Evolutionary conservation across 768 basidiomycete species (phyloP).

Genomic region (Boletus reticulatus): DNA sequence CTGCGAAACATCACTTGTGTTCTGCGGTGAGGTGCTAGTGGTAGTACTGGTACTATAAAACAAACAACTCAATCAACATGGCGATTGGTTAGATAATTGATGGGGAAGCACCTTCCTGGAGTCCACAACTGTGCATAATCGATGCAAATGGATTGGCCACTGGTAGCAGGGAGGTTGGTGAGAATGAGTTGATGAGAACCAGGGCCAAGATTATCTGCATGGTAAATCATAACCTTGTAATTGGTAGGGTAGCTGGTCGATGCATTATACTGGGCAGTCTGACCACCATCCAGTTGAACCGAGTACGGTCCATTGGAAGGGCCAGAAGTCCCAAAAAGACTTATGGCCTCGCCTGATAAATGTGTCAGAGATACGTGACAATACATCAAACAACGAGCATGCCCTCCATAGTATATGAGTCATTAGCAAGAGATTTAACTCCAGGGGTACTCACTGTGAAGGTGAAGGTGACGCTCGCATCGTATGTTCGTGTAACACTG

Average conservation of each 20-base stretch:
- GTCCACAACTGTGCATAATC: constrained; percentile 33
- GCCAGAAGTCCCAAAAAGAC: constrained; percentile 43
- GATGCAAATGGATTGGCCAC: constrained; percentile 26
- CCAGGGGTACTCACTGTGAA: constrained; percentile 36
- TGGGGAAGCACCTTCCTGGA: constrained; percentile 13
- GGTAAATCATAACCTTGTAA: constrained; percentile 34
- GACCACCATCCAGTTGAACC: constrained; percentile 36
- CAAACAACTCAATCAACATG: neutral
- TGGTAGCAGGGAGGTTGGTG: constrained; percentile 26
- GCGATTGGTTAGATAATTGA: neutral
- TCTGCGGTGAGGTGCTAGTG: neutral
- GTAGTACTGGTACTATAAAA: neutral
- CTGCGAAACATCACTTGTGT: neutral
- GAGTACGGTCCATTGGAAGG: constrained; percentile 35
- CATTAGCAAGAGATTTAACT: neutral
- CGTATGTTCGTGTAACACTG: constrained; percentile 35
- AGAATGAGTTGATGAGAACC: constrained; percentile 36
- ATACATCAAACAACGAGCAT: neutral
- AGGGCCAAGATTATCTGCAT: constrained; percentile 38
- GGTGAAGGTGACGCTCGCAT: constrained; percentile 36
- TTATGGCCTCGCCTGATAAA: constrained; percentile 40
- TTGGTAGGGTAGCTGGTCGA: constrained; percentile 15
- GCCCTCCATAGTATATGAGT: constrained; percentile 20
- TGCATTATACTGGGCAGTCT: constrained; percentile 18
- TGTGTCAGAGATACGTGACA: neutral